A percentile compares a stretch with the other conserved stretches of the same genome.
Conservation (phyloP, 192 early-diverging fungal genomes). For the Coemansia sp. region DNA sequence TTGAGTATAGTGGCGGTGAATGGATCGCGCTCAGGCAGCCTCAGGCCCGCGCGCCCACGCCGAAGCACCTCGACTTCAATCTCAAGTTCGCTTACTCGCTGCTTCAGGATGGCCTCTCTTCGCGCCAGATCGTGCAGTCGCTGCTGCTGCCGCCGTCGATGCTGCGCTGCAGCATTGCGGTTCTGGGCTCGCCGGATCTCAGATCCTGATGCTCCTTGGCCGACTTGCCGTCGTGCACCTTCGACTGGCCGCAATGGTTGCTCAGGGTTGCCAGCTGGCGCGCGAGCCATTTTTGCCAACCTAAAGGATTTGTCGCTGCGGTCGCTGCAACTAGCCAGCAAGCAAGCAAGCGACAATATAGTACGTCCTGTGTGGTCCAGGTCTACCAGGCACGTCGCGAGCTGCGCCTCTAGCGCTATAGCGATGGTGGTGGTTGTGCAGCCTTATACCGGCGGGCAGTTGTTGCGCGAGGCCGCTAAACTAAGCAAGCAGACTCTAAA, state of each 20-base stretch:
- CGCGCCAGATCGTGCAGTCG: conserved; percentile 17
- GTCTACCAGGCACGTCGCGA: not conserved
- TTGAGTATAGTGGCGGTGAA: conserved; percentile 25
- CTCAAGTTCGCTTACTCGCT: conserved; percentile 38
- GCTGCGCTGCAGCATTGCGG: conserved; percentile 49
- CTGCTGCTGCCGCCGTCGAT: conserved; percentile 40
- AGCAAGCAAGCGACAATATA: not conserved
- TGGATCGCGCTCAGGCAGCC: conserved; percentile 16
- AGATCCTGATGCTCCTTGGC: not conserved
- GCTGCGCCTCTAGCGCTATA: not conserved
- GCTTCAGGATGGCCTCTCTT: conserved; percentile 36
- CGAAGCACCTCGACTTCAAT: conserved; percentile 21
- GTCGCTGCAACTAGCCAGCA: not conserved
- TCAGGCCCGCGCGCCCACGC: conserved; percentile 13
- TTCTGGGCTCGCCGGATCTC: conserved; percentile 39
- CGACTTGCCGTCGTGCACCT: not conserved
- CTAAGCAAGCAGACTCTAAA: not conserved
- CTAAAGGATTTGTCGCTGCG: no score
- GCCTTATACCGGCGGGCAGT: not conserved
- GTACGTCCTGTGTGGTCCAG: not conserved
- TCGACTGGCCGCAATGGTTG: not conserved
- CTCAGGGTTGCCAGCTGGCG: not conserved
- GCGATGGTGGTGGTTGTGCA: not conserved
- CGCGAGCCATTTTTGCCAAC: not conserved
- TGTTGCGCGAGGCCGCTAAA: not conserved